Base-by-base conservation (phyloP, 805 yeast genomes). In the Wickerhamomyces xylosicus region DNA sequence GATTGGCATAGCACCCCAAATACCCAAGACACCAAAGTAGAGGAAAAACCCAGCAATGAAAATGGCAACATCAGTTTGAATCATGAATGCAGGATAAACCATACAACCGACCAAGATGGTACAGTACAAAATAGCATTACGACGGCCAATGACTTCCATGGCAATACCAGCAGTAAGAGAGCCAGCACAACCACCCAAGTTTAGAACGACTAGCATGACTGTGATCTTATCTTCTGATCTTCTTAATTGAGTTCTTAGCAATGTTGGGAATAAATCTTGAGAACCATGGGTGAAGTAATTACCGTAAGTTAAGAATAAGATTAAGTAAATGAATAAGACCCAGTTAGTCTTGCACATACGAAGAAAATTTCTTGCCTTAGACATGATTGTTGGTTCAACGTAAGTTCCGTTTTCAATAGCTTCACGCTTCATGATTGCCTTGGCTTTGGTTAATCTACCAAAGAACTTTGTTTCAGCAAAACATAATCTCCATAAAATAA, bases 211-310 rank as follows among this genome's bases (percentile, higher is more conserved):
- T 58, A 74, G 72, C 33, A 77, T 73, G 19, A 78, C 78, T 0
- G 86, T 78, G 27, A 69, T 58, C 21, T 67, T 63, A 50, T 79
- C 61, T 13, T 53, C 48, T 17, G 72, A 58, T 42, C 65, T 66
- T n/a, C 53, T 61, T 20, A 74, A 61, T 54, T 80, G 85, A 22
- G 63, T 64, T 33, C 68, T 64, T 37, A 81, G 58, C 62, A 76
- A 63, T 2, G 86, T 77, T 34, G 85, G 84, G 54, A 69, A 77
- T 57, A 82, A 63, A 58, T 81, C 90, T 57, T 81, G 87, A 7
- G 85, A 72, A 1, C 85, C 85, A 48, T 81, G 90, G 3, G 84
- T 71, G 63, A 72, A 66, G 59, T 77, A 81, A 59, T 80, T 80
- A 61, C 78, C 72, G 19, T 81, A 85, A 13, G 83, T 69, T 76